Evolutionary conservation across 257 asterid genomes (phyloP).

Genomic region (Striga asiatica): DNA sequence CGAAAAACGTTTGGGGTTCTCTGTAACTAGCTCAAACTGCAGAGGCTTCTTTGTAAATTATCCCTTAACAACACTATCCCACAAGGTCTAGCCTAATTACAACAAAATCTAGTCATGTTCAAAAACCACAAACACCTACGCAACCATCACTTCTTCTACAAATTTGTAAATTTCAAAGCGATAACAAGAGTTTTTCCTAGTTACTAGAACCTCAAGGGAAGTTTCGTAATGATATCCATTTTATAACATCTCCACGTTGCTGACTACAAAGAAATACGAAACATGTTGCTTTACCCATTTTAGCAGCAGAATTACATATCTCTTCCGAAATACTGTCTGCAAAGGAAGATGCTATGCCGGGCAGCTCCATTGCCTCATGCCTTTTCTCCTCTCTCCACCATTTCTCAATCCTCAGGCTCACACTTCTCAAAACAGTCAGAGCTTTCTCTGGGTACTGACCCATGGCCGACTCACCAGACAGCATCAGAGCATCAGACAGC

Average conservation of each 20-base stretch:
- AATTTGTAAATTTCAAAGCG: too few species aligned
- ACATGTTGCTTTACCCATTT: slow-evolving; percentile 99
- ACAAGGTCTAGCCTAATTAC: too few species aligned
- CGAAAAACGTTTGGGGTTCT: too few species aligned
- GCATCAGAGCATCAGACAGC: slow-evolving; percentile 92
- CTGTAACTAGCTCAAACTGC: too few species aligned
- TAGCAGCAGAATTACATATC: slow-evolving; percentile 94
- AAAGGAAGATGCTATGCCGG: slow-evolving; percentile 75
- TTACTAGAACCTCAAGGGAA: neutral
- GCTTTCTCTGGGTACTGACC: slow-evolving; percentile 98
- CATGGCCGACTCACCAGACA: slow-evolving; percentile 99
- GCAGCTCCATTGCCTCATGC: slow-evolving; percentile 65
- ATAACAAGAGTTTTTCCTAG: too few species aligned
- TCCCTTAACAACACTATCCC: too few species aligned
- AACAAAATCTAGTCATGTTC: too few species aligned
- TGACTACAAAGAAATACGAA: too few species aligned
- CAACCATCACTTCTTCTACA: too few species aligned
- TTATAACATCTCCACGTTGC: too few species aligned
- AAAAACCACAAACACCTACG: too few species aligned
- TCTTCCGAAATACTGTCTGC: slow-evolving; percentile 86
- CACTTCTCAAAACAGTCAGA: slow-evolving; percentile 81
- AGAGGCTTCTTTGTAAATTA: too few species aligned
- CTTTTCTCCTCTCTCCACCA: slow-evolving; percentile 97
- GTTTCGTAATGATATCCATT: neutral
- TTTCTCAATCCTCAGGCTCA: slow-evolving; percentile 88